Percentiles rank a stretch among this genome's conserved stretches.
Evolutionary conservation across 2,329 filamentous ascomycete species (phyloP).

Genomic region (Botrytis medusae): DNA sequence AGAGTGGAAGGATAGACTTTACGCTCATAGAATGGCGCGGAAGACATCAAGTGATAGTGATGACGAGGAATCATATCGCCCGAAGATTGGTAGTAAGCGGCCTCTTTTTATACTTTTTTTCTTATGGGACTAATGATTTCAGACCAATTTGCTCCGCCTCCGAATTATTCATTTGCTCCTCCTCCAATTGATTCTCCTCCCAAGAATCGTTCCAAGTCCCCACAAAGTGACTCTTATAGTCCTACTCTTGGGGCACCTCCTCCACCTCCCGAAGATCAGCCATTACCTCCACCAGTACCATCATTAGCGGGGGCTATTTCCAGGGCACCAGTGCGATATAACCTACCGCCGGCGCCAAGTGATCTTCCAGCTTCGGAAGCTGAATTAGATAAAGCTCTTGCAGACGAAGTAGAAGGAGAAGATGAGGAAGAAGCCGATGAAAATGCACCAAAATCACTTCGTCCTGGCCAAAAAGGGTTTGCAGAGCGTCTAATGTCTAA

Average conservation of each 20-base stretch:
- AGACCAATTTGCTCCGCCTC: slow-evolving; percentile 62
- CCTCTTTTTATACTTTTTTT: not conserved
- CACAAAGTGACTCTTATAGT: slow-evolving; percentile 28
- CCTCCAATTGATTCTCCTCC: slow-evolving; percentile 47
- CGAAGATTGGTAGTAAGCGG: slow-evolving; percentile 48
- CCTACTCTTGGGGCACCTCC: slow-evolving; percentile 27
- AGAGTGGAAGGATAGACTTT: slow-evolving; percentile 83
- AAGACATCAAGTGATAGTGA: slow-evolving; percentile 48
- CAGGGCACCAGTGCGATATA: slow-evolving; percentile 75
- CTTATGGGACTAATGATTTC: slow-evolving; percentile 25
- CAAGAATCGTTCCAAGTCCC: slow-evolving; percentile 45
- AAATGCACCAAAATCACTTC: slow-evolving; percentile 55
- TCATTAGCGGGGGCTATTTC: slow-evolving; percentile 63
- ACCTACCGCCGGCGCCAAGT: slow-evolving; percentile 50
- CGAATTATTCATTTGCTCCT: slow-evolving; percentile 57
- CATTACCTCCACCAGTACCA: slow-evolving; percentile 36
- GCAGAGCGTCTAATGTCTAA: slow-evolving; percentile 87
- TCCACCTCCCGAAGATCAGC: slow-evolving; percentile 34
- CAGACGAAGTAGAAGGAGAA: slow-evolving; percentile 42
- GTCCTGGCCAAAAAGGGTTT: slow-evolving; percentile 80
- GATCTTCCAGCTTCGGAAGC: slow-evolving; percentile 54
- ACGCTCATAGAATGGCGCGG: slow-evolving; percentile 62
- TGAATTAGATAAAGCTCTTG: slow-evolving; percentile 48
- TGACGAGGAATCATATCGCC: slow-evolving; percentile 45
- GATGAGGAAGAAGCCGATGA: slow-evolving; percentile 38